Base-by-base conservation (phyloP, 1,139 yeast genomes). In the Komagataea norvegica region DNA sequence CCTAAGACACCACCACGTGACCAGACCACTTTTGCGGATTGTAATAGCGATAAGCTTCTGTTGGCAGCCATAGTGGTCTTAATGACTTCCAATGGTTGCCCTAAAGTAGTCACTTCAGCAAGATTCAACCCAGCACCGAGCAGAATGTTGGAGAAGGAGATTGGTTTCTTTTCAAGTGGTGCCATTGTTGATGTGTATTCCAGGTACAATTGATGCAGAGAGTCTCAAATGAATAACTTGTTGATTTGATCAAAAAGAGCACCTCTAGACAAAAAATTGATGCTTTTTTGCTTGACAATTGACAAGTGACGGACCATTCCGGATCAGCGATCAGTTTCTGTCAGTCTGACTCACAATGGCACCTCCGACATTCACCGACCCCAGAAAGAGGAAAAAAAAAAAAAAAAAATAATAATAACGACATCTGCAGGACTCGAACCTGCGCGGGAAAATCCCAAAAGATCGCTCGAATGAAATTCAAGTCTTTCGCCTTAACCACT, bases 51-150 rank as follows among this genome's bases (percentile, higher is more conserved):
- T 45, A 91, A 70, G 29, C 71, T 67, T 59, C 98, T 74, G 66
- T 91, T 87, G 42, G 98, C 97, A 24, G 97, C 97, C 95, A 91
- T 89, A 22, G 98, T 93, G 43, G 98, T 91, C 68, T 88, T 91
- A 59, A 78, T 71, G 42, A 91, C 98, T 67, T 91, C 98, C 47
- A 91, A 70, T 10, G 98, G 98, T 62, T 91, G 98, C 38, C 98
- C 98, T 50, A 91, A 71, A 10, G 96, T 82, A 47, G 96, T 84
- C 36, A 80, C 97, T 60, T 91, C 98, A 40, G 88, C 85, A 70
- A 91, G 61, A 66, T 89, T 91, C 52, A 91, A 72, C 25, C 89
- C 95, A 1, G 97, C 97, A 44, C 98, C 98, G 46, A 91, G 71
- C 44, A 88, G 74, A 60, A 91, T 83, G 67, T 91, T 91, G 55